phyloP scores from a whole-genome alignment of 2,329 filamentous ascomycete species.

The Aspergillus cejpii region DNA sequence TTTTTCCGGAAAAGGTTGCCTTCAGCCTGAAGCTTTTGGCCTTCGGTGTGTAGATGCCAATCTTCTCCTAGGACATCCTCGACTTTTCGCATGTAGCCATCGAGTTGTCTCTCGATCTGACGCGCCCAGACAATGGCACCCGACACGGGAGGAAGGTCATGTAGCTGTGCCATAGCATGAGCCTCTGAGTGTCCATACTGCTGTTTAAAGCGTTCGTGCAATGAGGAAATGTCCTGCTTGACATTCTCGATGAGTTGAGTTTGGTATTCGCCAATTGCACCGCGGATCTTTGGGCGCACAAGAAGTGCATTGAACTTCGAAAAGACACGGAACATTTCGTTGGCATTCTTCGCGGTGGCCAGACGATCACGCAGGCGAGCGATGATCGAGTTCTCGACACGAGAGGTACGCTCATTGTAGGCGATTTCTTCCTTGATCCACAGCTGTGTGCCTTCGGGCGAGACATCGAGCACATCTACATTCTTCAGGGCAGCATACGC shows the following conservation, averaged over 20 bases:
- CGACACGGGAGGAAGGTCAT: constrained; percentile 89
- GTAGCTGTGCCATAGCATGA: constrained; percentile 94
- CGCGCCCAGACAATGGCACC: constrained; percentile 96
- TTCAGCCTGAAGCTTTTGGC: constrained; percentile 86
- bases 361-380: constrained; percentile 84
- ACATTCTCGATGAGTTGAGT: constrained; percentile 97
- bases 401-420: constrained; percentile 94
- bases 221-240: constrained; percentile 83
- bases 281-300: constrained; percentile 96
- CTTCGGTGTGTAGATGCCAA: constrained; percentile 90
- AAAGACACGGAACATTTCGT: constrained; percentile 99
- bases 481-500: constrained; percentile 92
- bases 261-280: constrained; percentile 96
- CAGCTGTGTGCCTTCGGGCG: constrained; percentile 76
- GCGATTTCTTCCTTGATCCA: constrained; percentile 93
- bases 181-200: constrained; percentile 98
- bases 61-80: constrained; percentile 92
- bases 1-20: constrained; percentile 94
- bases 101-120: constrained; percentile 91
- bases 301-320: constrained; percentile 99
- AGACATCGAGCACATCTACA: constrained; percentile 89
- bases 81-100: constrained; percentile 98
- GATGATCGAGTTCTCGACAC: constrained; percentile 98
- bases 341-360: constrained; percentile 91
- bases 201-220: constrained; percentile 97